Percentiles rank a stretch among this genome's conserved stretches.
Evolutionary conservation across 208 protist genomes (phyloP).

Genomic region (Endotrypanum monterogeii): DNA sequence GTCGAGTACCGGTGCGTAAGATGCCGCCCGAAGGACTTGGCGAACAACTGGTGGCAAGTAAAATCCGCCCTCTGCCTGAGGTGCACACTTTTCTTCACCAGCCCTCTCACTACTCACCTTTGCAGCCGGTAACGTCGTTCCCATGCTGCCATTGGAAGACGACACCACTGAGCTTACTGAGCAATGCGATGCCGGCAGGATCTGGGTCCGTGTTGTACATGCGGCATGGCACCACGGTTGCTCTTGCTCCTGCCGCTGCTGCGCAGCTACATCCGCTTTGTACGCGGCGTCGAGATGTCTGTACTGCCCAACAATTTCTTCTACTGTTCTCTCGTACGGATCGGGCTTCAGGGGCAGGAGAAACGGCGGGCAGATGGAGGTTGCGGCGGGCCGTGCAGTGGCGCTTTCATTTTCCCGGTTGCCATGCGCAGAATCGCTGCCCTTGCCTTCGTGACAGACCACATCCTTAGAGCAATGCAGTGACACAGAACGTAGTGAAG

Average conservation of each 20-base stretch:
- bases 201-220: neutral
- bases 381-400: neutral
- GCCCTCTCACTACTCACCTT: neutral
- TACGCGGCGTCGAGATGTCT: conserved; percentile 25
- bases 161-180: conserved; percentile 6
- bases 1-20: conserved; percentile 56
- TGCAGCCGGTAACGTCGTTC: neutral
- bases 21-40: conserved; percentile 46
- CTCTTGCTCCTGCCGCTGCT: conserved; percentile 9
- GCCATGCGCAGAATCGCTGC: neutral
- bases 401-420: neutral
- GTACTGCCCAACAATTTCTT: conserved; percentile 27
- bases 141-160: conserved; percentile 4
- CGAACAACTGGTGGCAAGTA: conserved; percentile 45
- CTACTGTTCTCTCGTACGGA: conserved; percentile 13
- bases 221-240: neutral
- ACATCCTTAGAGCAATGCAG: neutral
- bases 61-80: conserved; percentile 1
- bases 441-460: neutral
- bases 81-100: conserved; percentile 3
- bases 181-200: neutral
- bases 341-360: conserved; percentile 6
- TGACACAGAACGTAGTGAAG: neutral
- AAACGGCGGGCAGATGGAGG: neutral
- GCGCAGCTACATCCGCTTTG: conserved; percentile 24